Percentiles rank a stretch among this genome's conserved stretches.
Evolutionary conservation across 768 basidiomycete species (phyloP).

Genomic region (Suillus clintonianus): DNA sequence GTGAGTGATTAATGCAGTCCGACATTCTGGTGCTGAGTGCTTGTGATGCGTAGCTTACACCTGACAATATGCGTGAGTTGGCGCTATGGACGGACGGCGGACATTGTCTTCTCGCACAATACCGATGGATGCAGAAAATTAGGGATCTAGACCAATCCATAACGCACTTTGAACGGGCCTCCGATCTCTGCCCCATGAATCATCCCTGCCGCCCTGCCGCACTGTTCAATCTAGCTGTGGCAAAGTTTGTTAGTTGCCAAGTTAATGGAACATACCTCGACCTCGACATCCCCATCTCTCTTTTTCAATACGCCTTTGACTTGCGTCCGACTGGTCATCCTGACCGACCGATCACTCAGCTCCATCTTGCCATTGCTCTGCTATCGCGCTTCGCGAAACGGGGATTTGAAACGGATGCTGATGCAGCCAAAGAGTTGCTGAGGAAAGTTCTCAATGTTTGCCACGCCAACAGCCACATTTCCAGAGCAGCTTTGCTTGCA

Average conservation of each 20-base stretch:
- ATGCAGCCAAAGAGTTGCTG: background rate
- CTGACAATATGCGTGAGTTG: background rate
- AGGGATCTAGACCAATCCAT: background rate
- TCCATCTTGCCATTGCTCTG: background rate
- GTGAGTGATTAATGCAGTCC: background rate
- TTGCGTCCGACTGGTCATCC: background rate
- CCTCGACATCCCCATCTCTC: background rate
- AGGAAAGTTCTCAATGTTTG: background rate
- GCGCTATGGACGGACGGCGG: background rate
- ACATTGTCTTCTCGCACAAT: background rate
- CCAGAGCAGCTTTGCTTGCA: background rate
- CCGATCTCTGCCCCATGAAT: background rate
- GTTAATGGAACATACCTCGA: background rate
- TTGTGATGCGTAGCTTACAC: background rate
- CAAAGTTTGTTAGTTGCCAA: background rate
- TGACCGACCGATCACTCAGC: background rate
- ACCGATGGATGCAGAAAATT: background rate
- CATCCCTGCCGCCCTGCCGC: background rate
- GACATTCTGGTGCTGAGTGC: background rate
- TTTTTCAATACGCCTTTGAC: background rate
- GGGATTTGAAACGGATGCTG: background rate
- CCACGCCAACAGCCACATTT: background rate
- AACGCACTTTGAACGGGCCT: background rate
- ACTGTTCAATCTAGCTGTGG: background rate
- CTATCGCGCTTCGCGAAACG: background rate